Evolutionary conservation across 2,329 filamentous ascomycete species (phyloP).

Genomic region (Cyanodermella asteris): DNA sequence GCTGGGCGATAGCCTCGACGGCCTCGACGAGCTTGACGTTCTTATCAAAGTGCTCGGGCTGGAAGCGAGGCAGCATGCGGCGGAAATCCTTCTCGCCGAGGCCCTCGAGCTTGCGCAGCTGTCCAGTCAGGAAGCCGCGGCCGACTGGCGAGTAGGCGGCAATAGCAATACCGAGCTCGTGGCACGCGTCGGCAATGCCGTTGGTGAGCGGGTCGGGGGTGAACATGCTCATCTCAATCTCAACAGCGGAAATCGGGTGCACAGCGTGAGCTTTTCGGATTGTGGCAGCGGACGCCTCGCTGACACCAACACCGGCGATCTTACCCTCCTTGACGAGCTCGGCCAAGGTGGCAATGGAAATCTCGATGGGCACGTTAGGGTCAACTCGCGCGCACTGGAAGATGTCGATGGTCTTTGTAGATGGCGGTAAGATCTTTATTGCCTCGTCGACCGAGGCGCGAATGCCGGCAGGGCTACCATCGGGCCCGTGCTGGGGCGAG

Average conservation of each 20-base stretch:
- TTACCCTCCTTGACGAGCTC: conserved; percentile 23
- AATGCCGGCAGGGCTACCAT: conserved; percentile 5
- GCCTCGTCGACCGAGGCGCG: conserved; percentile 5
- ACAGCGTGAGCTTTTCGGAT: conserved; percentile 29
- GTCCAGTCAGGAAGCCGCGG: conserved; percentile 22
- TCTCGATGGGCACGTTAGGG: conserved; percentile 6
- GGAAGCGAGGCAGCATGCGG: conserved; percentile 34
- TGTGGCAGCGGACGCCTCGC: conserved; percentile 25
- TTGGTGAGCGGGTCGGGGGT: conserved; percentile 26
- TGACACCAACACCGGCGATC: conserved; percentile 30
- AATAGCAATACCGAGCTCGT: conserved; percentile 21
- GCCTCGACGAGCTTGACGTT: conserved; percentile 41
- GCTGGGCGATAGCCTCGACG: conserved; percentile 17
- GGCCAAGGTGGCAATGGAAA: conserved; percentile 5
- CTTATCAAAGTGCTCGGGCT: conserved; percentile 36
- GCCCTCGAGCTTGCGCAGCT: conserved; percentile 16
- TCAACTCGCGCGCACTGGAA: conserved; percentile 8
- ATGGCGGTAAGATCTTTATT: conserved; percentile 4
- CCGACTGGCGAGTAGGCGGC: conserved; percentile 18
- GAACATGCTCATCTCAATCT: conserved; percentile 32
- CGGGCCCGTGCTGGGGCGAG: conserved; percentile 1
- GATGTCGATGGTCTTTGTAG: conserved; percentile 7
- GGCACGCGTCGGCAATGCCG: conserved; percentile 17
- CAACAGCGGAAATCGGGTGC: conserved; percentile 28
- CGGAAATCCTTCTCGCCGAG: conserved; percentile 24